A percentile compares a stretch with the other conserved stretches of the same genome.
Evolutionary conservation across 805 yeast species (phyloP).

Genomic region (Nakazawaea wickerhamii): DNA sequence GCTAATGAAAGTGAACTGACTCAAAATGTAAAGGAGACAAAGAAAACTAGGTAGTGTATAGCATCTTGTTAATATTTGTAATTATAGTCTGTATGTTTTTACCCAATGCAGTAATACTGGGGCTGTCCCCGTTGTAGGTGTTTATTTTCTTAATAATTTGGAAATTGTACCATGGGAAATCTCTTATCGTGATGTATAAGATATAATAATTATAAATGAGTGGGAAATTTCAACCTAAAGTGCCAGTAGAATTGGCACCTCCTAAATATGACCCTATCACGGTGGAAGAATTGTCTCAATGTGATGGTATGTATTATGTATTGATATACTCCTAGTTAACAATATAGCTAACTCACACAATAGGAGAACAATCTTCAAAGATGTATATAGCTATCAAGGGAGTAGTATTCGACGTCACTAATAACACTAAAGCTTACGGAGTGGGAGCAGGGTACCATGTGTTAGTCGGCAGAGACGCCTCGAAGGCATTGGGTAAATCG

Average conservation of each 20-base stretch:
- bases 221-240: constrained; percentile 47
- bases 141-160: no score
- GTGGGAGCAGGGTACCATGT: constrained; percentile 69
- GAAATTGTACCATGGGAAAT: no score
- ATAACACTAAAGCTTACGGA: constrained; percentile 64
- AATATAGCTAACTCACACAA: not conserved
- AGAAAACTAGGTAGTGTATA: constrained; percentile 6
- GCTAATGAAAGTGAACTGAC: constrained; percentile 23
- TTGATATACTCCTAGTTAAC: no score
- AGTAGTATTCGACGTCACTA: constrained; percentile 69
- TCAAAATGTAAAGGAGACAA: constrained; percentile 13
- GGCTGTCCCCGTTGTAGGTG: no score
- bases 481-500: constrained; percentile 70
- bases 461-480: constrained; percentile 73
- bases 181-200: not conserved
- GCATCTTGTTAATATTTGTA: no score
- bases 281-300: constrained; percentile 34
- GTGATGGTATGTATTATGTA: constrained; percentile 38
- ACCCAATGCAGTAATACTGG: no score
- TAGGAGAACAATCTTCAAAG: constrained; percentile 35
- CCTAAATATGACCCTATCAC: constrained; percentile 44
- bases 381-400: constrained; percentile 77
- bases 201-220: constrained; percentile 12
- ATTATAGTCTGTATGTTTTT: no score
- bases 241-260: constrained; percentile 43